phyloP scores from a whole-genome alignment of 1,284 basidiomycete species.

The Xanthoconium separans region DNA sequence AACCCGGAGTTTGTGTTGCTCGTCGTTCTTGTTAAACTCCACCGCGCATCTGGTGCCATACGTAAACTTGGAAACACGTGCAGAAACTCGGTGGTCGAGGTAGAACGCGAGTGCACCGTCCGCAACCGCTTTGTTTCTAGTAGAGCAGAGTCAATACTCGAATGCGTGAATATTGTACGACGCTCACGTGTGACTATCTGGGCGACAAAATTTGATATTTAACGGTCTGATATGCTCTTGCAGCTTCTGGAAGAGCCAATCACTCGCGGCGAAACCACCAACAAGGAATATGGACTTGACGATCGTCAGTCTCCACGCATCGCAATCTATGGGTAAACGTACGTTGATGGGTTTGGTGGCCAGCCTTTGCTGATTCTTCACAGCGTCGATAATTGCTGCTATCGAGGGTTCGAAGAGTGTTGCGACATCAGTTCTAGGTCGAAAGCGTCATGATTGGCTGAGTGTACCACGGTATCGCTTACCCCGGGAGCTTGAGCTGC shows the following conservation, averaged over 20 bases:
- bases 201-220: conserved; percentile 40
- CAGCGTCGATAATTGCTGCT: conserved; percentile 32
- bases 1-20: conserved; percentile 33
- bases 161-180: not conserved
- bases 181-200: conserved; percentile 45
- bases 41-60: conserved; percentile 35
- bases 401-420: conserved; percentile 42
- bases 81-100: conserved; percentile 36
- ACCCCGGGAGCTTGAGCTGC: conserved; percentile 41
- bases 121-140: conserved; percentile 35
- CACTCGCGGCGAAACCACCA: conserved; percentile 40
- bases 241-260: conserved; percentile 36
- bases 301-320: conserved; percentile 3
- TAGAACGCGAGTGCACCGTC: conserved; percentile 38
- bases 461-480: not conserved
- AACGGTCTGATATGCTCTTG: conserved; percentile 27
- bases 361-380: conserved; percentile 32
- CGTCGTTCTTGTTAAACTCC: conserved; percentile 28
- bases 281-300: conserved; percentile 37
- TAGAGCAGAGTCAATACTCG: not conserved
- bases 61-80: conserved; percentile 34
- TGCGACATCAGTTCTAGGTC: conserved; percentile 32
- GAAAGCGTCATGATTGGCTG: conserved; percentile 23
- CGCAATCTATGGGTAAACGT: conserved; percentile 1
- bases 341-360: conserved; percentile 30